Evolutionary conservation across 129 eudicot species (phyloP), one percentile per base, ranked within the genome.

Genomic region (Smallanthus sonchifolius): DNA sequence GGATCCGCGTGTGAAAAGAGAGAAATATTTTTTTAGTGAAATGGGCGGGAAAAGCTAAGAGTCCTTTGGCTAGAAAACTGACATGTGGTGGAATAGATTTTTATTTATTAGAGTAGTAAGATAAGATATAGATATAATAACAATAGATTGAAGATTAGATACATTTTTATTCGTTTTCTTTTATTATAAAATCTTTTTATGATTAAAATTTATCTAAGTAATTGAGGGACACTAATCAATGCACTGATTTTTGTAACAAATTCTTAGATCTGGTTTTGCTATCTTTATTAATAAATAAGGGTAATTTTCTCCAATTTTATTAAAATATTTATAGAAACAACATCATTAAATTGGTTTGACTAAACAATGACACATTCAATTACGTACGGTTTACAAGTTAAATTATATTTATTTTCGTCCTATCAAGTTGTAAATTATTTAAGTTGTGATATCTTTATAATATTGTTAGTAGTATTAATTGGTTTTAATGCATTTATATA

Each of bases 361-460:
- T 67, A 37, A 67, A 44, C 57, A 44, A 44, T 43, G 72, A 67
- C 72, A 67, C 72, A 67, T 67, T 67, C 40, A 67, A 44, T 67
- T 67, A 44, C 57, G 42, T 67, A 67, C 56, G 42, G 19, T 20
- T 44, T 67, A 67, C 2, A 42, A 19, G n/a, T 51, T 55, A 55
- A 55, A 6, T 10, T 2, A 20, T 55, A 55, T 55, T 55, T 17
- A 17, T 55, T 24, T 20, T 55, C 62, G 11, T 19, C 62, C 62
- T 35, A 20, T 10, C 62, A 19, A 55, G 34, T 19, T 54, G 61
- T 54, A 54, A 17, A 2, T 54, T 16, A 6, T 45, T 45, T 45
- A 45, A 11, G n/a, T 4, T 45, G 15, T 11, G 51, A 11, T 11
- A 11, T 44, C 14, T 9, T 2, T 44, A 44, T 1, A 44, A 10